Conservation (phyloP, 2,329 filamentous ascomycete genomes). For the Pseudocercospora vitis region DNA sequence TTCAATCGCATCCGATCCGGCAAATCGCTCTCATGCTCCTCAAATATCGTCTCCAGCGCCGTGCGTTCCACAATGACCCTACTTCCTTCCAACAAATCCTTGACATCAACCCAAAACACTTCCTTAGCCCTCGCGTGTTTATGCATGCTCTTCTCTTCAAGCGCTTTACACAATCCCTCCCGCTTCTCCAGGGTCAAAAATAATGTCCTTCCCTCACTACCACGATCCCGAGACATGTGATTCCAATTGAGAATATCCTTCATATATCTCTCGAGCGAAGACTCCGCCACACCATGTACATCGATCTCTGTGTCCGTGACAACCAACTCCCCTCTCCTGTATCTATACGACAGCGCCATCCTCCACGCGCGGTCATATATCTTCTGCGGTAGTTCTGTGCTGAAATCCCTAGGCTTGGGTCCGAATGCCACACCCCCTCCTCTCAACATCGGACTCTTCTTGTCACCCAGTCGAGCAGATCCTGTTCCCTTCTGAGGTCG, state of each 20-base stretch:
- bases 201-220: conserved; percentile 63
- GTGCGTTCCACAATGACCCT: conserved; percentile 82
- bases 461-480: conserved; percentile 72
- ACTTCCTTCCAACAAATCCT: conserved; percentile 83
- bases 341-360: conserved; percentile 89
- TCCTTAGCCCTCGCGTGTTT: conserved; percentile 68
- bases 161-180: conserved; percentile 48
- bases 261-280: conserved; percentile 56
- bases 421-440: conserved; percentile 89
- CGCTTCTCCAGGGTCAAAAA: conserved; percentile 64
- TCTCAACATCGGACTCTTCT: conserved; percentile 75
- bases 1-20: not conserved
- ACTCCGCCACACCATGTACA: conserved; percentile 51
- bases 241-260: conserved; percentile 69
- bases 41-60: conserved; percentile 74
- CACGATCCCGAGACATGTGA: conserved; percentile 66
- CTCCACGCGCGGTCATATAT: conserved; percentile 95
- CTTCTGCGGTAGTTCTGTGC: conserved; percentile 78
- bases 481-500: conserved; percentile 85
- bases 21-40: conserved; percentile 67
- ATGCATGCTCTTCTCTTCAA: conserved; percentile 61
- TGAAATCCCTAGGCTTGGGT: conserved; percentile 90
- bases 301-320: conserved; percentile 76
- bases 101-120: conserved; percentile 85
- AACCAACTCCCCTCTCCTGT: conserved; percentile 80